phyloP scores from a whole-genome alignment of 2,329 filamentous ascomycete species.

The Aspergillus sp. region DNA sequence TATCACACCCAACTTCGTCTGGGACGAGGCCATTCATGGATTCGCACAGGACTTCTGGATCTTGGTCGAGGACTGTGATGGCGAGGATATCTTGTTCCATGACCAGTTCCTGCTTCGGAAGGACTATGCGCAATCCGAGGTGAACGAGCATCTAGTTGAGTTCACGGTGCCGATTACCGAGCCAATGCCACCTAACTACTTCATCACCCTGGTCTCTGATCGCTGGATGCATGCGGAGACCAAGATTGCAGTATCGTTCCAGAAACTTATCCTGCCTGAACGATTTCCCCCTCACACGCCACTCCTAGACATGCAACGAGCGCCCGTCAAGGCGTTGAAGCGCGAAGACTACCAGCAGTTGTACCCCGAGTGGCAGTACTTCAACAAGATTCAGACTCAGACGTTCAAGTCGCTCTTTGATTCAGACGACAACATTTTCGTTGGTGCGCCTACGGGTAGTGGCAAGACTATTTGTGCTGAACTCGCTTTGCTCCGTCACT shows the following conservation, averaged over 20 bases:
- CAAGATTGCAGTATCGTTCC: constrained; percentile 84
- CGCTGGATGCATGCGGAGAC: constrained; percentile 98
- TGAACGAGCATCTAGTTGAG: constrained; percentile 89
- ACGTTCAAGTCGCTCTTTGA: constrained; percentile 90
- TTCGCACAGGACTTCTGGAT: constrained; percentile 93
- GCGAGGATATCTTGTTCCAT: constrained; percentile 89
- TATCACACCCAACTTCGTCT: constrained; percentile 89
- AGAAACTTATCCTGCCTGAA: constrained; percentile 87
- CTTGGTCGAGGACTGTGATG: constrained; percentile 92
- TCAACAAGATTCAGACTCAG: constrained; percentile 97
- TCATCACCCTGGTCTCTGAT: constrained; percentile 89
- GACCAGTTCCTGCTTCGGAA: constrained; percentile 88
- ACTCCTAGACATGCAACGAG: constrained; percentile 79
- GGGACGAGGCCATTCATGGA: constrained; percentile 86
- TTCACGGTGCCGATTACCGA: constrained; percentile 95
- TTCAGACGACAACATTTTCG: constrained; percentile 85
- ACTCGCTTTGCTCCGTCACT: constrained; percentile 82
- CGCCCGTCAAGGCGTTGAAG: constrained; percentile 84
- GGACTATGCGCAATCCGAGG: constrained; percentile 75
- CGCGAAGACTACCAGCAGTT: constrained; percentile 69
- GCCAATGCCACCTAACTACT: constrained; percentile 98
- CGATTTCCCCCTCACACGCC: constrained; percentile 93
- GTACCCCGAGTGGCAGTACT: constrained; percentile 76
- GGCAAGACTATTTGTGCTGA: constrained; percentile 97
- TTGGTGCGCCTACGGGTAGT: constrained; percentile 87